Conservation (phyloP, 2,329 filamentous ascomycete genomes). For the Aspergillus chevalieri region DNA sequence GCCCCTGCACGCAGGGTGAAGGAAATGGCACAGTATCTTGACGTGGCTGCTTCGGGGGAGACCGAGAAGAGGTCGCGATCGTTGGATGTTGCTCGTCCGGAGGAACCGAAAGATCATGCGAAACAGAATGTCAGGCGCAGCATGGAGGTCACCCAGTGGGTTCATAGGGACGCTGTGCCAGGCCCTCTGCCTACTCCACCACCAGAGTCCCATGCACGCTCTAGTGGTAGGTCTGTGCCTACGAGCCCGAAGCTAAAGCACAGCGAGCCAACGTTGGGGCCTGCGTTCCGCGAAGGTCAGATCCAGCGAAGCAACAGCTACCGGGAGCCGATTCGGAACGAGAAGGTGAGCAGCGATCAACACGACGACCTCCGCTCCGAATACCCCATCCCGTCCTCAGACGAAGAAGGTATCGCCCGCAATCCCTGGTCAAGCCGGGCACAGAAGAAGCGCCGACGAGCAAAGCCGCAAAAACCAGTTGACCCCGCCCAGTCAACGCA, state of each 20-base stretch:
- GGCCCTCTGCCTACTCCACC: conserved; percentile 22
- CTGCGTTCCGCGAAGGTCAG: neutral
- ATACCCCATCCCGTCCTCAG: conserved; percentile 35
- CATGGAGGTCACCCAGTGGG: neutral
- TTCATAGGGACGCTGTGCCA: conserved; percentile 15
- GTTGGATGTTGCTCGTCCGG: neutral
- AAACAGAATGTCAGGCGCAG: neutral
- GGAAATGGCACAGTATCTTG: conserved; percentile 16
- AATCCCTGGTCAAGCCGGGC: conserved; percentile 4
- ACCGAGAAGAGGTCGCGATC: neutral
- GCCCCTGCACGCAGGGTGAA: conserved; percentile 23
- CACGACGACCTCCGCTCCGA: conserved; percentile 16
- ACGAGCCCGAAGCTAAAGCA: conserved; percentile 8
- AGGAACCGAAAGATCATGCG: neutral
- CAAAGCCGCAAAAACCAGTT: conserved; percentile 1
- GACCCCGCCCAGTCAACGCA: conserved; percentile 3
- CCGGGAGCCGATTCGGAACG: conserved; percentile 16
- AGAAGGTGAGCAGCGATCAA: conserved; percentile 12
- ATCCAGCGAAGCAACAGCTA: conserved; percentile 19
- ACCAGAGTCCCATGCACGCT: no score
- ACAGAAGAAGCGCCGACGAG: conserved; percentile 6
- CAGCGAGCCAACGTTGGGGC: neutral
- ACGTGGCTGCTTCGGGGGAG: neutral
- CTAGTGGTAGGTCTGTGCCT: no score
- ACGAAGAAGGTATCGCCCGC: conserved; percentile 30